Base-by-base conservation (phyloP, 768 basidiomycete species). In the Calocybe indica region DNA sequence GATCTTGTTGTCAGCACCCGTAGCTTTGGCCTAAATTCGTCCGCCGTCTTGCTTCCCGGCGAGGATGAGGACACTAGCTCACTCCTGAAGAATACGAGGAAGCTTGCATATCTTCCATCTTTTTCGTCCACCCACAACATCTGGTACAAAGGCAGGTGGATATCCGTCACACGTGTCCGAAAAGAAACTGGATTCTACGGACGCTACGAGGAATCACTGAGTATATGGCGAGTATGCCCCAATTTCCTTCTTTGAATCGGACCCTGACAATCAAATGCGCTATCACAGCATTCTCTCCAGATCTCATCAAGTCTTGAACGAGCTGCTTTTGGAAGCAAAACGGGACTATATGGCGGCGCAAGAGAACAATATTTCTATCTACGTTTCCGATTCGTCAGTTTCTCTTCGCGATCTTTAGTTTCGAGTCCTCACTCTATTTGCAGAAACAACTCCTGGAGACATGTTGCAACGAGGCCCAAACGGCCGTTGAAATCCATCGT, bases 401-500 rank as follows among this genome's bases (percentile, higher is more conserved):
- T 13, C 11, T n/a, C 40, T 15, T n/a, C 30, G 35, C 14, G 13
- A 29, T 22, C 1, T 22, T 4, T 22, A 4, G 22, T 22, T 22
- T 37, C 22, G 29, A 5, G 29, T 40, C 8, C 6, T 41, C 37
- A 31, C 7, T 1, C 15, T 13, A 9, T 29, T 32, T 38, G 12
- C 46, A 56, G 50, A 28, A 44, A 45, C 50, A 71, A 75, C 45
- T 56, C 63, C 52, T 89, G 84, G 85, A 68, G 68, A 9, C 70
- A 70, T 40, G 69, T 82, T 35, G 72, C 78, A 9, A 72, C 72
- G 7, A 76, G 83, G 28, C 74, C 78, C 13, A 88, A 86, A 58
- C 79, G 88, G 5, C 74, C 82, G 7, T 61, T 86, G 10, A 64
- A 67, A 10, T 87, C 86, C 1, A 82, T 90, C 47, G 75, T 89